Conservation (phyloP, 1,284 basidiomycete genomes). For the Cystobasidium slooffiae region DNA sequence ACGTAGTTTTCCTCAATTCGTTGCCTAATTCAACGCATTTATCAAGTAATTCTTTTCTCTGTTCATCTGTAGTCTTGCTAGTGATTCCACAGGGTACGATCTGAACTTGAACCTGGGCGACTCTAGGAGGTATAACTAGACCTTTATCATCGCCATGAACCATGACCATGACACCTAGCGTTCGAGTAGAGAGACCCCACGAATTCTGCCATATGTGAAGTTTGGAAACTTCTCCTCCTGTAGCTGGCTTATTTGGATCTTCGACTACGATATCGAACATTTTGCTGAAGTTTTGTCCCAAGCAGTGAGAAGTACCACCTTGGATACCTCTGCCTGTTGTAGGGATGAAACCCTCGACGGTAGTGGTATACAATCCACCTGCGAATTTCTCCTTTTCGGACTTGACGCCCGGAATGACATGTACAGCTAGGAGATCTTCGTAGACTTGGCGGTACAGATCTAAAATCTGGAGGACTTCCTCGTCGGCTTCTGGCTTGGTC, state of each 20-base stretch:
- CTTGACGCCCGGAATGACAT: slow-evolving; percentile 94
- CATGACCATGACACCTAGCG: slow-evolving; percentile 99
- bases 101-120: slow-evolving; percentile 88
- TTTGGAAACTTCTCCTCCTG: slow-evolving; percentile 64
- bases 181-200: slow-evolving; percentile 95
- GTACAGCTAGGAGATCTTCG: slow-evolving; percentile 94
- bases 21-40: slow-evolving; percentile 74
- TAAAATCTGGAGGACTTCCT: slow-evolving; percentile 90
- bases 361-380: slow-evolving; percentile 96
- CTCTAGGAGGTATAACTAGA: slow-evolving; percentile 90
- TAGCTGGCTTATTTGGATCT: slow-evolving; percentile 72
- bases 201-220: slow-evolving; percentile 95
- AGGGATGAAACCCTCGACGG: slow-evolving; percentile 96
- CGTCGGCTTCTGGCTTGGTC: slow-evolving; percentile 84
- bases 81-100: slow-evolving; percentile 93
- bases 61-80: slow-evolving; percentile 70
- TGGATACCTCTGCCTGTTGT: slow-evolving; percentile 97
- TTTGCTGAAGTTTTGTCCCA: slow-evolving; percentile 97
- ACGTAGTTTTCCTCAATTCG: slow-evolving; percentile 37
- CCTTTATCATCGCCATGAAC: slow-evolving; percentile 98
- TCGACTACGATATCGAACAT: slow-evolving; percentile 99
- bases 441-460: slow-evolving; percentile 96
- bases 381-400: slow-evolving; percentile 99
- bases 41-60: slow-evolving; percentile 73
- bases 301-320: slow-evolving; percentile 94